Evolutionary conservation across 257 asterid genomes (phyloP).

Genomic region (Solanum boliviense): DNA sequence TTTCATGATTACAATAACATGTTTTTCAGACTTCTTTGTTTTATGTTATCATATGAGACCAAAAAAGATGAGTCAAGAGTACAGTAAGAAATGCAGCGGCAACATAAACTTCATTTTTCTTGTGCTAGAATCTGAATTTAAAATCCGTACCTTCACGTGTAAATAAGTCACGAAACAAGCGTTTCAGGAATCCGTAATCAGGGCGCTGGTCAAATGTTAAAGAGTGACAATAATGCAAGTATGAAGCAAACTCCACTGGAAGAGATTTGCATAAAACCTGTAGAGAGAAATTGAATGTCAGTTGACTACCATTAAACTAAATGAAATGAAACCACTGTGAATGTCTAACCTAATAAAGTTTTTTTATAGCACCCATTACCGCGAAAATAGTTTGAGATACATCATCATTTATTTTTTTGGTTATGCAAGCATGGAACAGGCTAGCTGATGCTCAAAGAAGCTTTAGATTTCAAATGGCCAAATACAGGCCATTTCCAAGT

Average conservation of each 20-base stretch:
- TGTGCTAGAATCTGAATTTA: not conserved
- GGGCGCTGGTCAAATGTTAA: slow-evolving; percentile 33
- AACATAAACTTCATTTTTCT: not conserved
- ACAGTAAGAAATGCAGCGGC: not conserved
- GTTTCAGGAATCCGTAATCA: slow-evolving; percentile 29
- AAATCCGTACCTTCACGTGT: slow-evolving; percentile 16
- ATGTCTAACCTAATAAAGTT: not conserved
- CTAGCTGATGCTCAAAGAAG: not conserved
- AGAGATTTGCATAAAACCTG: slow-evolving; percentile 30
- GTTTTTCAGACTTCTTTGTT: not conserved
- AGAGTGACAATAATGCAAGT: slow-evolving; percentile 29
- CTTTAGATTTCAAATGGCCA: not conserved
- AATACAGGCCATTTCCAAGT: not conserved
- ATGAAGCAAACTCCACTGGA: slow-evolving; percentile 37
- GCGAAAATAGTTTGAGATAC: not conserved
- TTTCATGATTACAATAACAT: not conserved
- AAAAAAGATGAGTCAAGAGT: not conserved
- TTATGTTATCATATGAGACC: not conserved
- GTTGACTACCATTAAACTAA: not conserved
- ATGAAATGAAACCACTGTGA: not conserved
- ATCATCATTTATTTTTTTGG: not conserved
- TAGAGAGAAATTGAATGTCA: not conserved
- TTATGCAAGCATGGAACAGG: not conserved
- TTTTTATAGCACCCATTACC: not conserved
- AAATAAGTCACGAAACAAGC: slow-evolving; percentile 26